A percentile compares a stretch with the other conserved stretches of the same genome.
These are phyloP conservation scores for Teratosphaeria destructans DNA, from an alignment of 2,329 filamentous ascomycete genomes.

Conservation along the genomic window DNA sequence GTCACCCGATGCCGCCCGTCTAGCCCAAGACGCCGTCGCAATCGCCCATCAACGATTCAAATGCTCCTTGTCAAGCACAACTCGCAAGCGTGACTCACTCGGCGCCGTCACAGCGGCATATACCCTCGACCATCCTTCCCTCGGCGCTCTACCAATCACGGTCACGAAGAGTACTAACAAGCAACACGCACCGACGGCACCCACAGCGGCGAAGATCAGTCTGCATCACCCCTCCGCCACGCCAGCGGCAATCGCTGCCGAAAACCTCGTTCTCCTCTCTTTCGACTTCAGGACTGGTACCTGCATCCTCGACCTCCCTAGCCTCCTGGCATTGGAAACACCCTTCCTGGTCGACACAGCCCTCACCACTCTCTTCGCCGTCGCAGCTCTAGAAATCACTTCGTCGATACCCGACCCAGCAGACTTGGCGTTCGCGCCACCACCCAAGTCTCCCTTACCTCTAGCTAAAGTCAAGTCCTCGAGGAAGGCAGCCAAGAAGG, in stretches of 20 bases:
- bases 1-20: conserved; percentile 50
- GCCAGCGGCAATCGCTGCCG: conserved; percentile 29
- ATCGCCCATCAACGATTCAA: conserved; percentile 58
- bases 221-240: conserved; percentile 31
- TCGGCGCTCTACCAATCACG: conserved; percentile 34
- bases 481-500: conserved; percentile 1
- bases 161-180: conserved; percentile 26
- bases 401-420: conserved; percentile 16
- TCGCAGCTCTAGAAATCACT: conserved; percentile 34
- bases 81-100: conserved; percentile 19
- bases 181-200: conserved; percentile 5
- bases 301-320: conserved; percentile 35
- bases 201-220: conserved; percentile 17
- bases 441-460: conserved; percentile 14
- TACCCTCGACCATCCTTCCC: conserved; percentile 34
- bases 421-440: conserved; percentile 23
- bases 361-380: conserved; percentile 32
- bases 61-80: conserved; percentile 58
- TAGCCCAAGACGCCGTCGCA: conserved; percentile 49
- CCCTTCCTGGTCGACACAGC: conserved; percentile 37
- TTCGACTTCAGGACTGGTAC: conserved; percentile 34
- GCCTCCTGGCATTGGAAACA: conserved; percentile 33
- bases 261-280: conserved; percentile 31
- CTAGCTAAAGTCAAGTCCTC: conserved; percentile 2
- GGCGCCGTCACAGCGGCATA: conserved; percentile 29